These are phyloP conservation scores for Boletus rubescentipes DNA, from an alignment of 768 basidiomycete genomes.

Conservation along the genomic window DNA sequence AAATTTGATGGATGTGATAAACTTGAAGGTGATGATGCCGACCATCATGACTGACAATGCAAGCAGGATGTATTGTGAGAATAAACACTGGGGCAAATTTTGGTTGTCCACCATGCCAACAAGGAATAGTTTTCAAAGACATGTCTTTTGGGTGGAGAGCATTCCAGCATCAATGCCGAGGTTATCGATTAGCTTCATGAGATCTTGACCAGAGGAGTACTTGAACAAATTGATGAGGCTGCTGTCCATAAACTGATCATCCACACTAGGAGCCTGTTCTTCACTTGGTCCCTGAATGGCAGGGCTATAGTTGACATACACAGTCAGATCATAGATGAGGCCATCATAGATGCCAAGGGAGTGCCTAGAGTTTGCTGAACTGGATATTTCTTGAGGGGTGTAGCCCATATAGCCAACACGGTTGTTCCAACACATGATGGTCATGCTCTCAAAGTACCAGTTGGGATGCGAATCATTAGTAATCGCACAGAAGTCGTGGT, in stretches of 20 bases:
- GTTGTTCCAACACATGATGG: no score
- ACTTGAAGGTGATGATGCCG: conserved; percentile 92
- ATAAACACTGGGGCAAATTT: conserved; percentile 69
- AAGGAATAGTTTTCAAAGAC: conserved; percentile 88
- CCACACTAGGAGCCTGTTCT: conserved; percentile 40
- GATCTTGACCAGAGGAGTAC: conserved; percentile 66
- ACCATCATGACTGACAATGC: conserved; percentile 91
- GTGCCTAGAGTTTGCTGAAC: conserved; percentile 58
- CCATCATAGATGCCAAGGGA: conserved; percentile 80
- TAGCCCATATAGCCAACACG: conserved; percentile 87
- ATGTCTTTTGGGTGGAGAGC: conserved; percentile 73
- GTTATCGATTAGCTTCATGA: conserved; percentile 68
- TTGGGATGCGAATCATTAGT: no score
- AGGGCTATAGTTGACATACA: conserved; percentile 72
- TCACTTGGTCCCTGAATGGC: conserved; percentile 49
- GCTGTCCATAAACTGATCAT: conserved; percentile 68
- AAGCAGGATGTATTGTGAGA: conserved; percentile 88
- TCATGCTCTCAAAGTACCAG: no score
- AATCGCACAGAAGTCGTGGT: no score
- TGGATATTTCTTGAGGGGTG: conserved; percentile 70
- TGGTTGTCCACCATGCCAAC: conserved; percentile 83
- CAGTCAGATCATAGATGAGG: conserved; percentile 83
- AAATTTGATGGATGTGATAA: conserved; percentile 87
- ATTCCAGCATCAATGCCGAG: conserved; percentile 57
- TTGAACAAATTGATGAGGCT: conserved; percentile 72